These are phyloP conservation scores for Diospyros lotus DNA, from an alignment of 148 eudicot species.

Conservation along the genomic window DNA sequence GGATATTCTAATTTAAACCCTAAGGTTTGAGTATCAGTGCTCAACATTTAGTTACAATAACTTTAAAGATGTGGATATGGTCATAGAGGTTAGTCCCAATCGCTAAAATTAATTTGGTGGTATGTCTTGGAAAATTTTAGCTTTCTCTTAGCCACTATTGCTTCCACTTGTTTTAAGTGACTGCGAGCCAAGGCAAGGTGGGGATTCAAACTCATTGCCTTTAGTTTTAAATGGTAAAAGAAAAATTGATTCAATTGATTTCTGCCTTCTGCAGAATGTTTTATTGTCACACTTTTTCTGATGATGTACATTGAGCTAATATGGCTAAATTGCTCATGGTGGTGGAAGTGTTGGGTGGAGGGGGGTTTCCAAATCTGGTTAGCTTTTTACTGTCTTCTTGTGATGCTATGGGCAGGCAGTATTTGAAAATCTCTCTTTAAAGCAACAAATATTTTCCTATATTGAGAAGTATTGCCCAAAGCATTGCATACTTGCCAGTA, in stretches of 20 bases:
- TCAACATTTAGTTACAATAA: conserved; percentile 58
- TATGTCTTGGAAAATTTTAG: background rate
- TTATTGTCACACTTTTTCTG: background rate
- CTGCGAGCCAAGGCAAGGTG: background rate
- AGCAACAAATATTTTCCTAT: conserved; percentile 78
- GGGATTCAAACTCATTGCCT: background rate
- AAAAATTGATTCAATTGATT: background rate
- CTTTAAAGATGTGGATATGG: conserved; percentile 79
- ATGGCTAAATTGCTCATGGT: background rate
- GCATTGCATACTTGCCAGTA: conserved; percentile 80
- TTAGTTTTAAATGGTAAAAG: conserved; percentile 3
- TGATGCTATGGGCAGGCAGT: conserved; percentile 51
- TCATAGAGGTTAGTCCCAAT: conserved; percentile 52
- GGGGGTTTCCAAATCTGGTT: background rate
- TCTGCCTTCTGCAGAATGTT: too few species aligned
- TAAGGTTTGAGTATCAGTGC: too few species aligned
- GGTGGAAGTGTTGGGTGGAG: background rate
- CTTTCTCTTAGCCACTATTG: conserved; percentile 1
- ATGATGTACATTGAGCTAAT: background rate
- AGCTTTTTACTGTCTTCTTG: background rate
- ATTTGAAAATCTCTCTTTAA: conserved; percentile 66
- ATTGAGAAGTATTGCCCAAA: conserved; percentile 75
- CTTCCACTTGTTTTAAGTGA: background rate
- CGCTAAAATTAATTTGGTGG: background rate
- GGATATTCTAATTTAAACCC: too few species aligned